Conservation (phyloP, 805 yeast genomes). For the Saccharomycopsis babjevae region DNA sequence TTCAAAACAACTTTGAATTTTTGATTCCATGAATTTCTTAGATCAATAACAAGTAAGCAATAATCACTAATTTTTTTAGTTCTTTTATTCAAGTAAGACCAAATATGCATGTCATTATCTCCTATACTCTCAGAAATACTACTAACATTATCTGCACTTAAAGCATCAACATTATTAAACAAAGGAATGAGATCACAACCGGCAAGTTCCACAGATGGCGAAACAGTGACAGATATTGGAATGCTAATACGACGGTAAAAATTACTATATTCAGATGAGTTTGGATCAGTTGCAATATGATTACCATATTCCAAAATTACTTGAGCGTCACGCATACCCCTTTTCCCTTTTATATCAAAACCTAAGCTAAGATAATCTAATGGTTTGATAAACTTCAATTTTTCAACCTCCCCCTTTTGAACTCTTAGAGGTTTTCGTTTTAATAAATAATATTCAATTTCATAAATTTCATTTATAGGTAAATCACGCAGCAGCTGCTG, state of each 20-base stretch:
- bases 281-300: slow-evolving; percentile 24
- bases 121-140: slow-evolving; percentile 24
- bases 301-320: slow-evolving; percentile 58
- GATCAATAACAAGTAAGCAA: slow-evolving; percentile 59
- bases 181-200: slow-evolving; percentile 68
- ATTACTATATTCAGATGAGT: slow-evolving; percentile 18
- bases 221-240: slow-evolving; percentile 61
- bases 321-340: slow-evolving; percentile 59
- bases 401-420: slow-evolving; percentile 20
- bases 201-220: slow-evolving; percentile 63
- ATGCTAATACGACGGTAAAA: slow-evolving; percentile 50
- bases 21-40: slow-evolving; percentile 74
- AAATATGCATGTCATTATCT: slow-evolving; percentile 9
- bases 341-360: slow-evolving; percentile 57
- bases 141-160: slow-evolving; percentile 16
- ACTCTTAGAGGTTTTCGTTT: slow-evolving; percentile 49
- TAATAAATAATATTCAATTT: slow-evolving; percentile 58
- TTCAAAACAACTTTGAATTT: slow-evolving; percentile 29
- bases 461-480: slow-evolving; percentile 58
- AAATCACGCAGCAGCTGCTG: slow-evolving; percentile 27
- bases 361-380: slow-evolving; percentile 35
- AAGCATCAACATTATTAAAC: slow-evolving; percentile 23
- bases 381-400: slow-evolving; percentile 24
- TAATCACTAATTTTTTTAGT: slow-evolving; percentile 38
- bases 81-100: slow-evolving; percentile 22